A percentile compares a stretch with the other conserved stretches of the same genome.
These are phyloP conservation scores for Cucurbita argyrosperma DNA, from an alignment of 306 rosid genomes.

Conservation along the genomic window DNA sequence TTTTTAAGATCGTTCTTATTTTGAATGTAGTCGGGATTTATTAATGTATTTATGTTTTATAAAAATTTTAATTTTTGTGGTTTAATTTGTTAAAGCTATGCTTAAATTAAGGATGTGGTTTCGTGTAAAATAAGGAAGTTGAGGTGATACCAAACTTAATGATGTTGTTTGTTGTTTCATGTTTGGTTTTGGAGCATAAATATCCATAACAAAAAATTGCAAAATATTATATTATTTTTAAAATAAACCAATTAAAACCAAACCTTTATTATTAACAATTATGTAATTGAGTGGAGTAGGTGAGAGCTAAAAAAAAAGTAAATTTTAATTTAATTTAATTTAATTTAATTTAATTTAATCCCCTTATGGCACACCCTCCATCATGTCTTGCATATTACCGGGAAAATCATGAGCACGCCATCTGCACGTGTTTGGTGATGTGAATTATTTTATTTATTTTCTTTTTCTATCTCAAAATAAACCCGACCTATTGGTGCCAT, in stretches of 20 bases:
- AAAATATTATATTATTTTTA: no score
- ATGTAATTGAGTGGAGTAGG: background rate
- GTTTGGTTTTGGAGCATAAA: background rate
- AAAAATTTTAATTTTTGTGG: no score
- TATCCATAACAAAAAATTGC: no score
- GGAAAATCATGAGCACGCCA: constrained; percentile 20
- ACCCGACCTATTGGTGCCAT: no score
- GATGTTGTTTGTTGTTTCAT: background rate
- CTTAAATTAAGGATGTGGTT: background rate
- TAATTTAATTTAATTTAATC: background rate
- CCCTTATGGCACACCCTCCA: background rate
- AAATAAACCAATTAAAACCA: background rate
- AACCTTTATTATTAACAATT: background rate
- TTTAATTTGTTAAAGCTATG: background rate
- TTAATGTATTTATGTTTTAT: no score
- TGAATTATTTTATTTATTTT: background rate
- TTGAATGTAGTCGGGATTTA: no score
- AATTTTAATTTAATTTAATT: background rate
- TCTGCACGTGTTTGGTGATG: constrained; percentile 35
- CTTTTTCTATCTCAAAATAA: background rate
- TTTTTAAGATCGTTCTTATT: no score
- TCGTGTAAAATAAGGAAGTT: background rate
- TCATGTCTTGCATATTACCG: background rate
- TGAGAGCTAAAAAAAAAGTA: background rate
- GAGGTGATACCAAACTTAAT: background rate